Conservation (phyloP, 2,329 filamentous ascomycete genomes). For the Ophiostoma sp. region DNA sequence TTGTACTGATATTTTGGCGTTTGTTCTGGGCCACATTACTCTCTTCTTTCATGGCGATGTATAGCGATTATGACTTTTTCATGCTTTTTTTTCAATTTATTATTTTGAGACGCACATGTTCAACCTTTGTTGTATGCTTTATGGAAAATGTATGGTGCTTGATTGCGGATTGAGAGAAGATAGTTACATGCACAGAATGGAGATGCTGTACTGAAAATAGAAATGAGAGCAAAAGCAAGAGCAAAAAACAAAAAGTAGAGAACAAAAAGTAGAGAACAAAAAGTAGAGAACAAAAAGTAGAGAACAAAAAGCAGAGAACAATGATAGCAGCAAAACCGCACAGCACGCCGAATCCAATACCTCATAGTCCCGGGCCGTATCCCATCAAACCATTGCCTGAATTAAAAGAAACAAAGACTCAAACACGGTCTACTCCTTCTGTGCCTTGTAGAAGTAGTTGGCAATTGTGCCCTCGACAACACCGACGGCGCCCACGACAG, state of each 20-base stretch:
- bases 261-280: too few relatives aligned
- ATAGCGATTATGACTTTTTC: constrained; percentile 10
- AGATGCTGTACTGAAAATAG: not conserved
- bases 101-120: not conserved
- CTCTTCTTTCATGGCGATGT: not conserved
- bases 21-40: not conserved
- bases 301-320: too few relatives aligned
- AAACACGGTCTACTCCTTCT: constrained; percentile 29
- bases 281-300: not conserved
- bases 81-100: not conserved
- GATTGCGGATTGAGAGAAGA: not conserved
- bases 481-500: constrained; percentile 46
- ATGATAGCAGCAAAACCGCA: not conserved
- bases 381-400: not conserved
- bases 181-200: not conserved
- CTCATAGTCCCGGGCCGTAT: not conserved
- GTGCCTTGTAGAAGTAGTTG: constrained; percentile 36
- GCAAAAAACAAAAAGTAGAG: not conserved
- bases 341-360: constrained; percentile 4
- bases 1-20: not conserved
- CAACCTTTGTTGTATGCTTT: too few relatives aligned
- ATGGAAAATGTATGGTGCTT: too few relatives aligned
- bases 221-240: not conserved
- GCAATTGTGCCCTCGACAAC: constrained; percentile 47
- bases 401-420: not conserved